Evolutionary conservation across 352 stramenopile species (phyloP).

Genomic region (Pythium aphanidermatum): DNA sequence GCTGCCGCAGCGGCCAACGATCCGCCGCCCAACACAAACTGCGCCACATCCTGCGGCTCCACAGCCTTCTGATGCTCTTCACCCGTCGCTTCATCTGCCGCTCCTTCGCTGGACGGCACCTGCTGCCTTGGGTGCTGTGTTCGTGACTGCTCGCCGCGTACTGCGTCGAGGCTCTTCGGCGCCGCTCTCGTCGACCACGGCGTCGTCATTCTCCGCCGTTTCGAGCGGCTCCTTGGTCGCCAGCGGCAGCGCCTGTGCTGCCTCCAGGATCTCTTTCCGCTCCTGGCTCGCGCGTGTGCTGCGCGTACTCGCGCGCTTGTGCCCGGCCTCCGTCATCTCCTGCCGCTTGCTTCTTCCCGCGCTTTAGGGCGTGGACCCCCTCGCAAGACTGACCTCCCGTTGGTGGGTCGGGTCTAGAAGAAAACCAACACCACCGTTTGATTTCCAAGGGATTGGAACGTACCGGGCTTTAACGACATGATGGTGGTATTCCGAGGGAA

Average conservation of each 20-base stretch:
- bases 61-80: neutral
- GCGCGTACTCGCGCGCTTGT: constrained; percentile 16
- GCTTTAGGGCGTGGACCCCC: constrained; percentile 11
- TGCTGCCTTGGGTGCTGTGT: neutral
- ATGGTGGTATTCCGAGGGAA: too few species aligned
- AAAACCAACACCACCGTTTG: constrained; percentile 9
- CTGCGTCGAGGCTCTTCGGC: neutral
- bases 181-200: constrained; percentile 1
- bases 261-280: constrained; percentile 14
- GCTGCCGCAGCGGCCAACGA: constrained; percentile 20
- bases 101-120: neutral
- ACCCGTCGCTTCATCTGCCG: neutral
- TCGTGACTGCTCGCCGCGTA: neutral
- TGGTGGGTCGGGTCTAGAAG: too few species aligned
- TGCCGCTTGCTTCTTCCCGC: constrained; percentile 8
- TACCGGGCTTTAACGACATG: too few species aligned
- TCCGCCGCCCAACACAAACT: constrained; percentile 21
- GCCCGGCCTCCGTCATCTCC: constrained; percentile 5
- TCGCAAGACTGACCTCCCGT: constrained; percentile 27
- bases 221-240: neutral
- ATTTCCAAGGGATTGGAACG: too few species aligned
- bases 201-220: neutral
- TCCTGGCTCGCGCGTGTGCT: constrained; percentile 17
- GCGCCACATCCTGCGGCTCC: constrained; percentile 7
- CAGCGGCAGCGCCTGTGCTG: constrained; percentile 2